Evolutionary conservation across 768 basidiomycete species (phyloP).

Genomic region (Tephrocybe sp.): DNA sequence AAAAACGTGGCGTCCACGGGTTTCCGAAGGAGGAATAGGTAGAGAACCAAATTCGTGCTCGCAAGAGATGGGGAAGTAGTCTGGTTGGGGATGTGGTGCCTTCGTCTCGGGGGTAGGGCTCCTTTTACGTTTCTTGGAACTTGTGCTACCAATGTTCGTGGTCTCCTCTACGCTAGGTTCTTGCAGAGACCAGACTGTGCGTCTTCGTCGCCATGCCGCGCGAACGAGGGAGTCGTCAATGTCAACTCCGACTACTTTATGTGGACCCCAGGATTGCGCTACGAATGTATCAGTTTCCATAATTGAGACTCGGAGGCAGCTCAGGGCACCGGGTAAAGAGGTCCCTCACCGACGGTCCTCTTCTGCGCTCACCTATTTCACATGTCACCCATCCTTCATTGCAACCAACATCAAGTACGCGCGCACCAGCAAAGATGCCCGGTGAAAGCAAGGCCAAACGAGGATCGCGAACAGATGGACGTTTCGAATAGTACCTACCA

Average conservation of each 20-base stretch:
- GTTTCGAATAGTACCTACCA: constrained; percentile 73
- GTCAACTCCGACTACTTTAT: constrained; percentile 78
- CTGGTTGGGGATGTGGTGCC: constrained; percentile 17
- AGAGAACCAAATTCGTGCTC: constrained; percentile 74
- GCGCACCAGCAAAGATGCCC: constrained; percentile 48
- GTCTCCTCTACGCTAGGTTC: constrained; percentile 28
- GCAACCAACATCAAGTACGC: constrained; percentile 81
- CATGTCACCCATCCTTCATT: constrained; percentile 86
- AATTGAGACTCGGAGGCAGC: too few relatives aligned
- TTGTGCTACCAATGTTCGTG: not conserved
- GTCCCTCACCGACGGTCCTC: too few relatives aligned
- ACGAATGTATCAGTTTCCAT: too few relatives aligned
- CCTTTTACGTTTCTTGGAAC: constrained; percentile 23
- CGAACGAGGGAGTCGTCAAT: constrained; percentile 77
- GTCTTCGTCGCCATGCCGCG: constrained; percentile 70
- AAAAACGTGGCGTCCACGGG: constrained; percentile 42
- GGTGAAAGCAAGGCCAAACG: constrained; percentile 62
- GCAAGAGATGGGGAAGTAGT: constrained; percentile 77
- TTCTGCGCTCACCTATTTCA: constrained; percentile 72
- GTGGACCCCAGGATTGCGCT: constrained; percentile 67
- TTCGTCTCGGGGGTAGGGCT: not conserved
- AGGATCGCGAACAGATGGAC: constrained; percentile 56
- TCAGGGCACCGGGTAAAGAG: too few relatives aligned
- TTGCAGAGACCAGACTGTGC: constrained; percentile 70
- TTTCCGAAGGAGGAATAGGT: constrained; percentile 52